Conservation (phyloP, 495 filamentous ascomycete species). For the Hypoxylon lienhwacheense region DNA sequence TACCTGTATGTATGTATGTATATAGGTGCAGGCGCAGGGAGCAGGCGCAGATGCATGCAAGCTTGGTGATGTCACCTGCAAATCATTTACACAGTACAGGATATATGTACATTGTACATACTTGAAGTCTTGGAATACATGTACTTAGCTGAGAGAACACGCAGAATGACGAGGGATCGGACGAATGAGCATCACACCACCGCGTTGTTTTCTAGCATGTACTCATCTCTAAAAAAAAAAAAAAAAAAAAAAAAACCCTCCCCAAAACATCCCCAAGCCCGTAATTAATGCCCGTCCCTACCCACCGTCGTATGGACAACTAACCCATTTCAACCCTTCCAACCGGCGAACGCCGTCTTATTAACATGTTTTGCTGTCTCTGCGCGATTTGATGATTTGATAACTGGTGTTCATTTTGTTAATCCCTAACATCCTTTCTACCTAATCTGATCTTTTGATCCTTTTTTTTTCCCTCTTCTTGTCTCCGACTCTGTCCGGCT, state of each 20-base stretch:
- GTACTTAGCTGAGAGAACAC: conserved; percentile 1
- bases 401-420: conserved; percentile 3
- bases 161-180: conserved; percentile 21
- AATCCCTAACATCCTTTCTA: conserved; percentile 7
- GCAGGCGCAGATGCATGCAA: background rate
- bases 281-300: no score
- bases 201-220: conserved; percentile 9
- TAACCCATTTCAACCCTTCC: conserved; percentile 1
- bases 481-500: conserved; percentile 30
- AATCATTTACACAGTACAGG: no score
- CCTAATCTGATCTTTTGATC: conserved; percentile 11
- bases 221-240: no score
- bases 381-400: conserved; percentile 17
- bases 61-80: conserved; percentile 5
- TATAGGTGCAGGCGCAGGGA: background rate
- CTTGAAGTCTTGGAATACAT: no score
- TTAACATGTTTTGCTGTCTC: conserved; percentile 23
- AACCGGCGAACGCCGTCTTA: conserved; percentile 22
- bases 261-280: no score
- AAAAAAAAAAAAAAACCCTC: no score
- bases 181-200: conserved; percentile 35
- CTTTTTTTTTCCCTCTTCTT: no score
- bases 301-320: conserved; percentile 30
- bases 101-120: no score
- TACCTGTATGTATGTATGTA: background rate